A percentile compares a stretch with the other conserved stretches of the same genome.
Evolutionary conservation across 179 eudicot genomes (phyloP).

Genomic region (Beta corolliflora): DNA sequence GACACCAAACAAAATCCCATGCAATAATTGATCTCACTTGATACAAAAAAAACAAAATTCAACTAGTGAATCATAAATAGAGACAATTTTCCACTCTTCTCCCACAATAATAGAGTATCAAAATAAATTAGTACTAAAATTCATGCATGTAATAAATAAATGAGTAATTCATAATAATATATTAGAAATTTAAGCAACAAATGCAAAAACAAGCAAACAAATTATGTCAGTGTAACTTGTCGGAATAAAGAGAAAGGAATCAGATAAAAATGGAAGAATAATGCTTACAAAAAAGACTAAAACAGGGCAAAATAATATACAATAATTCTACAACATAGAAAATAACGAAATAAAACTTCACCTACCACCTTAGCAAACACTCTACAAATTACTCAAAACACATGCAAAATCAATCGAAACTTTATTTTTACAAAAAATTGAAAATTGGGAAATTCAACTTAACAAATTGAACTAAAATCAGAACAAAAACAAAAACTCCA

Average conservation of each 20-base stretch:
- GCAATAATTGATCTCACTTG: not conserved
- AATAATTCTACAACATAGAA: not conserved
- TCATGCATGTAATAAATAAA: not conserved
- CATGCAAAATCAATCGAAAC: not conserved
- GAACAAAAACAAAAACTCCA: not conserved
- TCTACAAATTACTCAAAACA: not conserved
- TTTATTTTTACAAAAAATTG: not conserved
- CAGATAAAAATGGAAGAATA: not conserved
- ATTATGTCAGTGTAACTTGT: too few species aligned
- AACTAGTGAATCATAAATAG: constrained; percentile 9
- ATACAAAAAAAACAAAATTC: not conserved
- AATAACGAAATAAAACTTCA: constrained; percentile 16
- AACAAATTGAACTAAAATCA: not conserved
- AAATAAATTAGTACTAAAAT: not conserved
- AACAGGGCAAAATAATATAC: not conserved
- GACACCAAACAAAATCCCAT: not conserved
- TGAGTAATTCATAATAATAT: too few species aligned
- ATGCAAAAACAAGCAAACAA: not conserved
- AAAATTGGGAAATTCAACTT: not conserved
- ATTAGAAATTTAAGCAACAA: not conserved
- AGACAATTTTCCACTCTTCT: not conserved
- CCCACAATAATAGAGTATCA: not conserved
- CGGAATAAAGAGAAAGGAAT: too few species aligned
- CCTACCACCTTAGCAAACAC: not conserved
- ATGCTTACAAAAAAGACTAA: not conserved